Conservation (phyloP, 768 basidiomycete species). For the Exidia glandulosa region DNA sequence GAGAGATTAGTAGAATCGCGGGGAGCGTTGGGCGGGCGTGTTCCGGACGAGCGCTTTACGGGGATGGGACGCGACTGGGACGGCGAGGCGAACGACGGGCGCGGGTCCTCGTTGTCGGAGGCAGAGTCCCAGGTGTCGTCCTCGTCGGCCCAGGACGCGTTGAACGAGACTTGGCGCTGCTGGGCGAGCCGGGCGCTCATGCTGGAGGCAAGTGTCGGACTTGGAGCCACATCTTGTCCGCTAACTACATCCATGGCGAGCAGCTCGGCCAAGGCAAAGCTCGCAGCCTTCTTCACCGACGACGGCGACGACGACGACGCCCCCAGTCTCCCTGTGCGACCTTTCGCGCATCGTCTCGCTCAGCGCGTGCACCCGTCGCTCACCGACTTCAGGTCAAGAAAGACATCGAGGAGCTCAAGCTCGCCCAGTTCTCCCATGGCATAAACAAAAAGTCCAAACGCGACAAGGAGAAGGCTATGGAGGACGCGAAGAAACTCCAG, state of each 20-base stretch:
- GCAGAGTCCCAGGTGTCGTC: slow-evolving; percentile 85
- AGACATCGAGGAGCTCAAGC: slow-evolving; percentile 75
- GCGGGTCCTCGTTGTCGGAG: slow-evolving; percentile 18
- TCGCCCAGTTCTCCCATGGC: slow-evolving; percentile 72
- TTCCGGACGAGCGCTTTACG: slow-evolving; percentile 32
- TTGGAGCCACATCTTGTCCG: neutral
- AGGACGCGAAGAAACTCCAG: slow-evolving; percentile 77
- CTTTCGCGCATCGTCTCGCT: slow-evolving; percentile 63
- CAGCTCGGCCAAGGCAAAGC: slow-evolving; percentile 33
- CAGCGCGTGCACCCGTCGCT: slow-evolving; percentile 30
- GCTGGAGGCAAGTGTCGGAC: neutral
- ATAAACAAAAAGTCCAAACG: slow-evolving; percentile 56
- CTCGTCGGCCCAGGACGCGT: slow-evolving; percentile 24
- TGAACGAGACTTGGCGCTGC: neutral
- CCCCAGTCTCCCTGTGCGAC: slow-evolving; percentile 83
- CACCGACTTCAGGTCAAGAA: slow-evolving; percentile 41
- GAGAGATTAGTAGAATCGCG: slow-evolving; percentile 44
- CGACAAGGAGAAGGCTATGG: slow-evolving; percentile 88
- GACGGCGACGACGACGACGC: slow-evolving; percentile 68
- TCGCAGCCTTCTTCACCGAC: slow-evolving; percentile 64
- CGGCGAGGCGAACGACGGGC: slow-evolving; percentile 28
- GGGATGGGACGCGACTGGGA: slow-evolving; percentile 34
- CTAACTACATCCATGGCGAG: neutral
- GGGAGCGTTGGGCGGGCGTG: slow-evolving; percentile 19
- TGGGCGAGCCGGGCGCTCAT: neutral